Base-by-base conservation (phyloP, 1,284 basidiomycete genomes). In the Cystobasidiaceae sp. region DNA sequence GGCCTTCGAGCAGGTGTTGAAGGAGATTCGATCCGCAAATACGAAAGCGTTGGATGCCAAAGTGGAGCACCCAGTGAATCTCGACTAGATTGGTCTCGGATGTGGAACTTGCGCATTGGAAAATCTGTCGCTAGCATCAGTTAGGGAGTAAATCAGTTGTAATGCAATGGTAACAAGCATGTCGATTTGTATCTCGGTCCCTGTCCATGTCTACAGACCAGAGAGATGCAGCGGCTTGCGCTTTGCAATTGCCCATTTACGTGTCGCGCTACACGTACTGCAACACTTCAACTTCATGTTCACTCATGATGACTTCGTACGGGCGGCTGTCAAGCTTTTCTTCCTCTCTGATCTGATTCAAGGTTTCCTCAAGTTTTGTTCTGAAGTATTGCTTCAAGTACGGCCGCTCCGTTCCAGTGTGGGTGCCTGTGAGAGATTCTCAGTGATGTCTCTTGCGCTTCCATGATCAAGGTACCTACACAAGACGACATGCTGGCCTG, bases 1-100 rank as follows among this genome's bases (percentile, higher is more conserved):
- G 71, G 82, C 85, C 3, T 81, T 88, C 21, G 79, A 43, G 27
- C 59, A 61, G 48, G 39, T 52, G 17, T 41, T 61, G 32, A 21
- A 30, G 27, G 49, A 43, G 30, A n/a, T 61, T 19, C 11, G 34
- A 25, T 15, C 21, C 6, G 19, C 28, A 19, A 25, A 55, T 55
- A 33, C 39, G 34, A 19, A 17, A 4, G 43, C 39, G 27, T 1
- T 55, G 21, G 34, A 33, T 13, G 43, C 39, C 19, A 32, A 32
- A 13, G 23, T 41, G 17, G 19, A 37, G 11, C 39, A 33, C 21
- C 51, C 51, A 4, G 51, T 55, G 19, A 55, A 55, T 19, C n/a
- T 55, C 1, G 51, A 55, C 34, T 55, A 23, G n/a, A n/a, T n/a
- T n/a, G n/a, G n/a, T n/a, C n/a, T n/a, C n/a, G n/a, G n/a, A n/a